Conservation (phyloP, 2,329 filamentous ascomycete genomes). For the Epichloe bromicola region DNA sequence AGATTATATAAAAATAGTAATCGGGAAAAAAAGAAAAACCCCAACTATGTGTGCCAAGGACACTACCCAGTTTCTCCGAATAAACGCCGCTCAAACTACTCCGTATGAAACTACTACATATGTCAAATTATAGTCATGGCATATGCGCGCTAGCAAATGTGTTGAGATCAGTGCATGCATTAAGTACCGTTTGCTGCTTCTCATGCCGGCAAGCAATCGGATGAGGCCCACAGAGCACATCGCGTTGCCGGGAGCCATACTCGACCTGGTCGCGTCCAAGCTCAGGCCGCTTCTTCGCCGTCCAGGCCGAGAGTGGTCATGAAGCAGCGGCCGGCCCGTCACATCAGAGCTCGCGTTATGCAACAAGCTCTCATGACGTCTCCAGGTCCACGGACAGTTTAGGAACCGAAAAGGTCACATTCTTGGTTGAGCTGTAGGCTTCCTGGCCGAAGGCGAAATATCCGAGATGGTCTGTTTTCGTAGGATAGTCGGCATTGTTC, state of each 20-base stretch:
- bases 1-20: slow-evolving; percentile 1
- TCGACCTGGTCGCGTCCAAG: neutral
- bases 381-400: slow-evolving; percentile 2
- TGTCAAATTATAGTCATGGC: slow-evolving; percentile 1
- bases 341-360: neutral
- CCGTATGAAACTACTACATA: neutral
- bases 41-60: neutral
- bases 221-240: neutral
- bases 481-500: slow-evolving; percentile 23
- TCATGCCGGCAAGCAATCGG: neutral
- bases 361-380: slow-evolving; percentile 1
- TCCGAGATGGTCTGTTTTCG: slow-evolving; percentile 32
- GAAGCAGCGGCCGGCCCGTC: neutral
- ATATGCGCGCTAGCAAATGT: slow-evolving; percentile 2
- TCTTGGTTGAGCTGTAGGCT: slow-evolving; percentile 27
- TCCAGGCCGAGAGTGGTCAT: too few relatives aligned
- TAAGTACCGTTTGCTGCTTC: neutral
- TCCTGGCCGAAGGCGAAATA: slow-evolving; percentile 40
- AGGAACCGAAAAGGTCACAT: slow-evolving; percentile 31
- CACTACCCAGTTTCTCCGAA: slow-evolving; percentile 1
- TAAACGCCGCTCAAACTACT: slow-evolving; percentile 5
- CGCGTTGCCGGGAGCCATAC: neutral
- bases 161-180: neutral
- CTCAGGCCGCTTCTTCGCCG: neutral
- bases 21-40: neutral